phyloP scores from a whole-genome alignment of 129 eudicot species.

The Ambrosia artemisiifolia region DNA sequence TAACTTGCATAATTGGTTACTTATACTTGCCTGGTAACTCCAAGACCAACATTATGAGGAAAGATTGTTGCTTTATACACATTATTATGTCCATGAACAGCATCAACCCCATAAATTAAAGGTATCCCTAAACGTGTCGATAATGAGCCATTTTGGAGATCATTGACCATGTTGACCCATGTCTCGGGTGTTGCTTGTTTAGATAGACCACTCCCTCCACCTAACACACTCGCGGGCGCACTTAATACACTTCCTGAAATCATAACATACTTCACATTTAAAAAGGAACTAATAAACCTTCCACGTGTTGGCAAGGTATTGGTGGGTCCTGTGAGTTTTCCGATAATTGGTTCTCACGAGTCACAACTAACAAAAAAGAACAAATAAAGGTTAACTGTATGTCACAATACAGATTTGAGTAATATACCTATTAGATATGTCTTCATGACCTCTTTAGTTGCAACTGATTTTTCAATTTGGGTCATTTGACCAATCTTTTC shows the following conservation, averaged over 20 bases:
- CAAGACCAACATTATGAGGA: slow-evolving; percentile 46
- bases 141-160: slow-evolving; percentile 31
- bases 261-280: background rate
- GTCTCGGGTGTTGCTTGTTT: slow-evolving; percentile 45
- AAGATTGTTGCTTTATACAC: slow-evolving; percentile 39
- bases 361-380: background rate
- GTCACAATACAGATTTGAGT: background rate
- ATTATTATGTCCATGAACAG: slow-evolving; percentile 37
- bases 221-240: slow-evolving; percentile 3
- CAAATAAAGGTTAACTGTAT: background rate
- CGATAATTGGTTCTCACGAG: background rate
- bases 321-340: no score
- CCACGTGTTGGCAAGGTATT: no score
- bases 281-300: background rate
- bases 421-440: slow-evolving; percentile 57
- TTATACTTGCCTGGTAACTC: slow-evolving; percentile 39
- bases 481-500: slow-evolving; percentile 84
- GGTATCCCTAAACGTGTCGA: slow-evolving; percentile 42
- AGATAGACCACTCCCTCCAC: slow-evolving; percentile 62
- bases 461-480: slow-evolving; percentile 57
- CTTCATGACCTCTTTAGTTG: slow-evolving; percentile 45
- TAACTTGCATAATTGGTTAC: background rate
- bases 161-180: slow-evolving; percentile 28
- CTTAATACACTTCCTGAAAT: slow-evolving; percentile 60
- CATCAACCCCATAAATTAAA: slow-evolving; percentile 34